These are phyloP conservation scores for Botrytis squamosa DNA, from an alignment of 2,329 filamentous ascomycete species.

Conservation along the genomic window DNA sequence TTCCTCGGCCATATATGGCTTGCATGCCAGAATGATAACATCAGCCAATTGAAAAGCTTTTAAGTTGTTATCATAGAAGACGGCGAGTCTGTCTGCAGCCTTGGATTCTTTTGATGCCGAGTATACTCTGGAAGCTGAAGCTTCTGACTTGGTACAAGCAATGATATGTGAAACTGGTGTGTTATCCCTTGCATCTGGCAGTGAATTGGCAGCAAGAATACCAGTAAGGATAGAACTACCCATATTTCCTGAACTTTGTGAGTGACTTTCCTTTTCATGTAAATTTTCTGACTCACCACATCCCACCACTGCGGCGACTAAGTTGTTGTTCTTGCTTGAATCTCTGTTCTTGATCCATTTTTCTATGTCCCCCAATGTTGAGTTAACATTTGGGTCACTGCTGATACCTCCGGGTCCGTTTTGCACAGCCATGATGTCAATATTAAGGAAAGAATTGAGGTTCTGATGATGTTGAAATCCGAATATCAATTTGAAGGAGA, in stretches of 20 bases:
- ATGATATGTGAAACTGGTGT: conserved; percentile 20
- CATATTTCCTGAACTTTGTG: conserved; percentile 14
- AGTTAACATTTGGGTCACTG: neutral
- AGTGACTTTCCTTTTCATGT: neutral
- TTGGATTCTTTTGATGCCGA: conserved; percentile 10
- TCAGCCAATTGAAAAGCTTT: conserved; percentile 16
- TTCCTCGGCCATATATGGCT: conserved; percentile 21
- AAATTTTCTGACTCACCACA: conserved; percentile 19
- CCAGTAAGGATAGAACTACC: conserved; percentile 18
- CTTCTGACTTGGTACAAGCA: conserved; percentile 19
- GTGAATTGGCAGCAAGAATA: conserved; percentile 8
- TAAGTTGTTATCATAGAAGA: conserved; percentile 15
- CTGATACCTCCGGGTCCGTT: neutral
- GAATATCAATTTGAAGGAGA: neutral
- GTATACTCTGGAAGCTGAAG: conserved; percentile 14
- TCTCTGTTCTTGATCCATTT: conserved; percentile 5
- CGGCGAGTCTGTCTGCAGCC: conserved; percentile 8
- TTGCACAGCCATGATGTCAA: neutral
- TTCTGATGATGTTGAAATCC: neutral
- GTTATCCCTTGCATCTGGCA: neutral
- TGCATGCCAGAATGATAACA: conserved; percentile 17
- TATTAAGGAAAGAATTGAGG: neutral
- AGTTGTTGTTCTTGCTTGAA: neutral
- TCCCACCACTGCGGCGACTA: conserved; percentile 19
- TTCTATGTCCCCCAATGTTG: conserved; percentile 2